Evolutionary conservation across 2,329 filamentous ascomycete genomes (phyloP).

Genomic region (Calycina herbarum): DNA sequence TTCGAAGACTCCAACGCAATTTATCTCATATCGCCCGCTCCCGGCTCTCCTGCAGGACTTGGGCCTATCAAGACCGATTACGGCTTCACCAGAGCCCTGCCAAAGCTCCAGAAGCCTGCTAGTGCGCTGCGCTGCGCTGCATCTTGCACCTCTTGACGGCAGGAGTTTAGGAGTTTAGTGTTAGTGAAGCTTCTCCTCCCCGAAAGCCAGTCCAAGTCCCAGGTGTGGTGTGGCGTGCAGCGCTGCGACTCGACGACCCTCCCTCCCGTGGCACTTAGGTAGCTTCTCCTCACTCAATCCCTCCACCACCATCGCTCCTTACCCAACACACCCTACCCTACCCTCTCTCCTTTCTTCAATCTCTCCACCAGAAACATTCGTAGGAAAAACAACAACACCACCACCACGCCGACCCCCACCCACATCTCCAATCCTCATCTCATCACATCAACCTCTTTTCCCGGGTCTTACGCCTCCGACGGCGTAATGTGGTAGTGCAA

Average conservation of each 20-base stretch:
- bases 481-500: slow-evolving; percentile 20
- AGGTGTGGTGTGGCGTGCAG: not conserved
- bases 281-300: not conserved
- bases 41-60: not conserved
- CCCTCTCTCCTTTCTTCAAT: not conserved
- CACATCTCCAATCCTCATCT: not conserved
- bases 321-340: not conserved
- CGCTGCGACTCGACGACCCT: not conserved
- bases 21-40: slow-evolving; percentile 5
- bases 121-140: too few species aligned
- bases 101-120: too few species aligned
- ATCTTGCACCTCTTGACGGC: too few species aligned
- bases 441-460: not conserved
- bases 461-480: not conserved
- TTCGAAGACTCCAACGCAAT: not conserved
- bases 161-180: not conserved
- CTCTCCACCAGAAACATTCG: not conserved
- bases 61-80: not conserved
- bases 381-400: not conserved
- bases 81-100: not conserved
- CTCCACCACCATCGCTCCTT: not conserved
- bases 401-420: not conserved
- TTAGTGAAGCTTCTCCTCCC: not conserved
- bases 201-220: not conserved
- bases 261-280: not conserved